These are phyloP conservation scores for Pascua sp. DNA, from an alignment of 1,284 basidiomycete species.

Conservation along the genomic window DNA sequence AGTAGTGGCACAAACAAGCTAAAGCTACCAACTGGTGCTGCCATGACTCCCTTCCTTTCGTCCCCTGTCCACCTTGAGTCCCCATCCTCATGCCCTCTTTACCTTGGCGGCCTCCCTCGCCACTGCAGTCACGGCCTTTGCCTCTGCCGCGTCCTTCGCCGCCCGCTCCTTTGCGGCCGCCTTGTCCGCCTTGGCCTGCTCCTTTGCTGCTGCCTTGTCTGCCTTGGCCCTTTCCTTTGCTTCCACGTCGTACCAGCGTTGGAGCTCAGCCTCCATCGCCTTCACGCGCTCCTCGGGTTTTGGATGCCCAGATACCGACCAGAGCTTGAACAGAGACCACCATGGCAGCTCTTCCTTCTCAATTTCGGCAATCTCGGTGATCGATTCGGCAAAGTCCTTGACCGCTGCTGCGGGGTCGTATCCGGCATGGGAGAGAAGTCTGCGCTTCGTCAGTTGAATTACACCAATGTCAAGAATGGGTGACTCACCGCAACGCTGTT, in stretches of 20 bases:
- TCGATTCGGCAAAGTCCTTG: conserved; percentile 31
- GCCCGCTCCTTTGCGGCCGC: too few species aligned
- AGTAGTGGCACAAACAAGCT: too few species aligned
- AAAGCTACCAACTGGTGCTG: too few species aligned
- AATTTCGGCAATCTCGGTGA: conserved; percentile 40
- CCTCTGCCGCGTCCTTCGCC: too few species aligned
- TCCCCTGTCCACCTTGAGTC: too few species aligned
- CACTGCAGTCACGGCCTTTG: too few species aligned
- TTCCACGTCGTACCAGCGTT: conserved; percentile 55
- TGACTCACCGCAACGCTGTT: conserved; percentile 68
- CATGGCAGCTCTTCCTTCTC: conserved; percentile 8
- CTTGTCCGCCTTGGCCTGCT: too few species aligned
- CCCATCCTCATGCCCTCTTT: too few species aligned
- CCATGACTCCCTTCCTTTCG: too few species aligned
- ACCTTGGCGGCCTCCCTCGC: too few species aligned
- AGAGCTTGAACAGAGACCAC: conserved; percentile 38
- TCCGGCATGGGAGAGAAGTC: conserved; percentile 78
- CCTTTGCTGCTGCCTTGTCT: too few species aligned
- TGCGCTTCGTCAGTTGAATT: conserved; percentile 30
- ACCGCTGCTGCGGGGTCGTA: conserved; percentile 64
- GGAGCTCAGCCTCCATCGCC: conserved; percentile 61
- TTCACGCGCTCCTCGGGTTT: conserved; percentile 60
- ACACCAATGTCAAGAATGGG: not conserved
- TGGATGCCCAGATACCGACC: conserved; percentile 56
- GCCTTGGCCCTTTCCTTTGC: not conserved